A percentile compares a stretch with the other conserved stretches of the same genome.
Evolutionary conservation across 1,139 yeast genomes (phyloP).

Genomic region (Pichia sp.): DNA sequence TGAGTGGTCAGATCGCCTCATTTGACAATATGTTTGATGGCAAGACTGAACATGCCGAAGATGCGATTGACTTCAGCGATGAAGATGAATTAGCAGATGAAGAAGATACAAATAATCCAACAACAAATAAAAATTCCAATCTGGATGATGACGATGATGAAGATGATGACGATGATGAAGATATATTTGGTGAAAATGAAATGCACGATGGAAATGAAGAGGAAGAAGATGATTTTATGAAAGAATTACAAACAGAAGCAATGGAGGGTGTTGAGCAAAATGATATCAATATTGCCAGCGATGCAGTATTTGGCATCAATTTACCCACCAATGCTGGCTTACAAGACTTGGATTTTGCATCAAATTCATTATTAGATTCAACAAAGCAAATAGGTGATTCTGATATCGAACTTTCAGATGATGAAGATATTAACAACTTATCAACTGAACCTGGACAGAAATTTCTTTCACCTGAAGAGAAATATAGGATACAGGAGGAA

Average conservation of each 20-base stretch:
- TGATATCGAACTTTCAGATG: conserved; percentile 35
- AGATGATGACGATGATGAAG: conserved; percentile 27
- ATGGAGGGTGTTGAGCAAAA: conserved; percentile 33
- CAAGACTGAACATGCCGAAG: conserved; percentile 67
- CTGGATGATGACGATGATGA: conserved; percentile 28
- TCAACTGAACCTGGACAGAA: background rate
- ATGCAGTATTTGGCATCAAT: conserved; percentile 41
- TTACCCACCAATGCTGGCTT: conserved; percentile 30
- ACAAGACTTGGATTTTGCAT: conserved; percentile 40
- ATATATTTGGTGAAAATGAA: conserved; percentile 4
- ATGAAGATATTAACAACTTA: conserved; percentile 11
- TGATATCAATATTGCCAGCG: conserved; percentile 36
- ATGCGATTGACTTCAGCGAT: conserved; percentile 93
- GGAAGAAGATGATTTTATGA: conserved; percentile 33
- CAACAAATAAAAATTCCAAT: conserved; percentile 15
- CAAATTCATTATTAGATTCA: conserved; percentile 34
- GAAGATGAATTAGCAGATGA: conserved; percentile 94
- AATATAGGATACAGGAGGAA: conserved; percentile 11
- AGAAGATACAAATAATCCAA: conserved; percentile 28
- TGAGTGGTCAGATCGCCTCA: conserved; percentile 28
- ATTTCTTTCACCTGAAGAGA: conserved; percentile 16
- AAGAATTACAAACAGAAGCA: conserved; percentile 33
- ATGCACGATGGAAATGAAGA: conserved; percentile 15
- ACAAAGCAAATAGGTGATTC: conserved; percentile 26
- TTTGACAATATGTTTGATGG: conserved; percentile 29